Evolutionary conservation across 192 early-diverging fungal genomes (phyloP).

Genomic region (Entophlyctis luteolus): DNA sequence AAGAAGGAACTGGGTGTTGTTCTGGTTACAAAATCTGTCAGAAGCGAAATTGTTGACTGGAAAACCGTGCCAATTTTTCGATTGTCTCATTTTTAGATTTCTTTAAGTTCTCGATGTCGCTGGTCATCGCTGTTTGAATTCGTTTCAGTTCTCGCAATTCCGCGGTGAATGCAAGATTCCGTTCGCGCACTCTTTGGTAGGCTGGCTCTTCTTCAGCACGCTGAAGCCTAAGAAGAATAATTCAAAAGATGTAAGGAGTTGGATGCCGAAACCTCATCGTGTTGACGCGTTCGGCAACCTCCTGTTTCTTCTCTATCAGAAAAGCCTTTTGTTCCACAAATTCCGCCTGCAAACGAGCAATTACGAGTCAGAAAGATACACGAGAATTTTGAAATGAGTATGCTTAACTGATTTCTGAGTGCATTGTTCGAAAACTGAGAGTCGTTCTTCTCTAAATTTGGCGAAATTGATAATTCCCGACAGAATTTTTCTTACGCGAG

Average conservation of each 20-base stretch:
- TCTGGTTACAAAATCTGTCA: slow-evolving; percentile 12
- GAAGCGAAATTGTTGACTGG: neutral
- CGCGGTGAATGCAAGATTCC: slow-evolving; percentile 46
- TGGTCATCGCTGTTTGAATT: slow-evolving; percentile 38
- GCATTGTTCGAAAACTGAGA: slow-evolving; percentile 62
- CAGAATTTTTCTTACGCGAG: slow-evolving; percentile 63
- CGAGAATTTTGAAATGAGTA: neutral
- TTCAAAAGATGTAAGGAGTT: neutral
- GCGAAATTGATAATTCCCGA: slow-evolving; percentile 85
- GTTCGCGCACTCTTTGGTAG: slow-evolving; percentile 44
- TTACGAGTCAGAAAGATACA: neutral
- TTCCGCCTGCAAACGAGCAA: slow-evolving; percentile 33
- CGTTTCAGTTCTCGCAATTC: slow-evolving; percentile 54
- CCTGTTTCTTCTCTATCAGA: slow-evolving; percentile 51
- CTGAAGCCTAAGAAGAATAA: slow-evolving; percentile 36
- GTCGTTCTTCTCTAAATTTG: slow-evolving; percentile 79
- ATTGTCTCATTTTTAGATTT: slow-evolving; percentile 49
- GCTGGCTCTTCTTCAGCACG: slow-evolving; percentile 53
- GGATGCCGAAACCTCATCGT: slow-evolving; percentile 30
- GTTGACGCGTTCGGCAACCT: slow-evolving; percentile 55
- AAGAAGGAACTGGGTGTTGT: slow-evolving; percentile 49
- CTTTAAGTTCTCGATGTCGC: slow-evolving; percentile 45
- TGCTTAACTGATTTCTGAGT: slow-evolving; percentile 54
- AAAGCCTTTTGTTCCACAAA: slow-evolving; percentile 38
- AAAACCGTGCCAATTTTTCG: slow-evolving; percentile 49